Base-by-base conservation (phyloP, 148 eudicot species). In the Fagopyrum tataricum region DNA sequence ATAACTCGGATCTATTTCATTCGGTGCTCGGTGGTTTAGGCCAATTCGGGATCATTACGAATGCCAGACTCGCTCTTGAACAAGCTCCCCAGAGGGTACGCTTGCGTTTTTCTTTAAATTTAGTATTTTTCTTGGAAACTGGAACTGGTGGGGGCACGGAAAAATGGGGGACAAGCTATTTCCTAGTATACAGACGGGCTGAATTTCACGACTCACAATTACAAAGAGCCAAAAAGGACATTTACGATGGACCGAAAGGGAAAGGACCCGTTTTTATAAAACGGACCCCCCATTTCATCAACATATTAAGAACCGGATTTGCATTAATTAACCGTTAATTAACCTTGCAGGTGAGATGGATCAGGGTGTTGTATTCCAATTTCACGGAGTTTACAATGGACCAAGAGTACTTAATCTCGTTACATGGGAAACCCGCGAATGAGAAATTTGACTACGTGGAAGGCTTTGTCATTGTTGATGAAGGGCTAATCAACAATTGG, bases 21-120 rank as follows among this genome's bases (percentile, higher is more conserved):
- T 86, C 87, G 7, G 97, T 90, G 42, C 85, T 94, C 67, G 98
- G 98, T 37, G 98, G 98, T 0, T 75, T 94, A 51, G 98, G 98
- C 41, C 98, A 94, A 76, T 94, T 94, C 82, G 98, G 98, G 69
- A 89, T 94, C 67, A 89, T 94, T 6, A 89, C 97, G 13, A 85
- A 92, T 52, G 97, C 98, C 41, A 84, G 97, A 81, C 89, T 94
- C 51, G 93, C 97, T 62, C 93, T 94, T 73, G 96, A 94, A 77
- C 82, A 81, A 56, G 91, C 97, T 74, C 98, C 98, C 13, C 82
- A 84, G 72, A 91, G 82, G 93, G 98, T 94, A 43, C 6, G 15
- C 43, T 31, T 24, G 37, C n/a, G 0, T 23, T 67, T 20, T 11
- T 13, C 1, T 5, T 17, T 46, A 5, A 21, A 10, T 18, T 58